phyloP scores from a whole-genome alignment of 2,329 filamentous ascomycete genomes.

The Colletotrichum somersetense region DNA sequence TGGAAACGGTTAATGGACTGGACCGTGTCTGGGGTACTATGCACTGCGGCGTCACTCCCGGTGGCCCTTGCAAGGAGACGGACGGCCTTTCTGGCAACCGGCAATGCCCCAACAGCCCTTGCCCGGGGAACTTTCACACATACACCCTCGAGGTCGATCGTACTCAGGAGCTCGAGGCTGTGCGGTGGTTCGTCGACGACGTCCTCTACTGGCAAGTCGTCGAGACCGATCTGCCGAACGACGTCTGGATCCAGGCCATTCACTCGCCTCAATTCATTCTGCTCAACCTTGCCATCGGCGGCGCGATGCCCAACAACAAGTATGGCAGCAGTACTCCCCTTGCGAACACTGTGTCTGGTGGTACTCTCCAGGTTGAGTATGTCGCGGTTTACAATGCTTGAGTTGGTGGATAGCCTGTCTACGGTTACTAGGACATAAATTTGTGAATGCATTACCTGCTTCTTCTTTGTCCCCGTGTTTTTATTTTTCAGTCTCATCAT shows the following conservation, averaged over 20 bases:
- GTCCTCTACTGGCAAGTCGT: conserved; percentile 46
- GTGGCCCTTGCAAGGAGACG: conserved; percentile 59
- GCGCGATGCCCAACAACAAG: conserved; percentile 50
- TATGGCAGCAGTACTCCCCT: conserved; percentile 31
- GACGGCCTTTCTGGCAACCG: conserved; percentile 48
- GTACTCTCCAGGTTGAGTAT: conserved; percentile 41
- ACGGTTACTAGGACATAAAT: background rate
- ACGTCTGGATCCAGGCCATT: conserved; percentile 50
- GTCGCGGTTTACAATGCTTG: conserved; percentile 43
- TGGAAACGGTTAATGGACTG: conserved; percentile 58
- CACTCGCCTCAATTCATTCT: conserved; percentile 52
- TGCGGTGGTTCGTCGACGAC: conserved; percentile 54
- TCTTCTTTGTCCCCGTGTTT: fast-evolving
- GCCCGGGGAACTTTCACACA: conserved; percentile 51
- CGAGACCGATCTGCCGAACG: conserved; percentile 46
- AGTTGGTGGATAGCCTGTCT: too few relatives aligned
- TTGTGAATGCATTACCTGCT: too few relatives aligned
- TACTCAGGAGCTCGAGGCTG: conserved; percentile 48
- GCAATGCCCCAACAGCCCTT: conserved; percentile 41
- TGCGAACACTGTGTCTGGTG: conserved; percentile 40
- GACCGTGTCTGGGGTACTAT: conserved; percentile 52
- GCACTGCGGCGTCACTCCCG: conserved; percentile 57
- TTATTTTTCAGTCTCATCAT: too few relatives aligned
- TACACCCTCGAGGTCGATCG: conserved; percentile 52
- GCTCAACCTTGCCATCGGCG: conserved; percentile 57